phyloP scores from a whole-genome alignment of 2,329 filamentous ascomycete species.

The Ophiostoma montium region DNA sequence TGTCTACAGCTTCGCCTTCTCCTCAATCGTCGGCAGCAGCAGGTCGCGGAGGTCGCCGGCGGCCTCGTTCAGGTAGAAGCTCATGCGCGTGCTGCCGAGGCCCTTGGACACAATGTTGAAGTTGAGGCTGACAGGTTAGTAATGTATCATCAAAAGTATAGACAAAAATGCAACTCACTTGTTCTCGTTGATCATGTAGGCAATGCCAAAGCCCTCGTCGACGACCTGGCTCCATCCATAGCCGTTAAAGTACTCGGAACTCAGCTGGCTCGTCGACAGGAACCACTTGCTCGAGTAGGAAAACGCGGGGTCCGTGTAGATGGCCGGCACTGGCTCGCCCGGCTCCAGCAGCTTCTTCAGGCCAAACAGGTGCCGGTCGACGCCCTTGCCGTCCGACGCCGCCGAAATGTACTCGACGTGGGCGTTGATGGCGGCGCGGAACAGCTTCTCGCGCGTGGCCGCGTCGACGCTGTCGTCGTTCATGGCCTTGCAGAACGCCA shows the following conservation, averaged over 20 bases:
- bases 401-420: slow-evolving; percentile 86
- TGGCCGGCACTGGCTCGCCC: slow-evolving; percentile 64
- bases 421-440: slow-evolving; percentile 66
- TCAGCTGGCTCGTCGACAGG: slow-evolving; percentile 77
- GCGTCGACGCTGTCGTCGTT: slow-evolving; percentile 45
- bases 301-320: slow-evolving; percentile 81
- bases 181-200: slow-evolving; percentile 69
- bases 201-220: slow-evolving; percentile 90
- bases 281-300: slow-evolving; percentile 79
- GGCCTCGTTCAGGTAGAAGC: slow-evolving; percentile 88
- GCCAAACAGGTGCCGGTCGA: slow-evolving; percentile 93
- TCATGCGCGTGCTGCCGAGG: slow-evolving; percentile 82
- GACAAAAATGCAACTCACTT: slow-evolving; percentile 2
- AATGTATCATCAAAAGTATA: background rate
- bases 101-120: slow-evolving; percentile 97
- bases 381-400: slow-evolving; percentile 82
- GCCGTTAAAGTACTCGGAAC: slow-evolving; percentile 95
- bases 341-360: slow-evolving; percentile 78
- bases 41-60: slow-evolving; percentile 81
- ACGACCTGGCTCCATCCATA: slow-evolving; percentile 99
- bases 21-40: slow-evolving; percentile 63
- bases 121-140: slow-evolving; percentile 35
- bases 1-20: slow-evolving; percentile 85
- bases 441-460: slow-evolving; percentile 45
- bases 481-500: slow-evolving; percentile 83